Conservation (phyloP, 106 monocot species). For the Dendrobium officinale region DNA sequence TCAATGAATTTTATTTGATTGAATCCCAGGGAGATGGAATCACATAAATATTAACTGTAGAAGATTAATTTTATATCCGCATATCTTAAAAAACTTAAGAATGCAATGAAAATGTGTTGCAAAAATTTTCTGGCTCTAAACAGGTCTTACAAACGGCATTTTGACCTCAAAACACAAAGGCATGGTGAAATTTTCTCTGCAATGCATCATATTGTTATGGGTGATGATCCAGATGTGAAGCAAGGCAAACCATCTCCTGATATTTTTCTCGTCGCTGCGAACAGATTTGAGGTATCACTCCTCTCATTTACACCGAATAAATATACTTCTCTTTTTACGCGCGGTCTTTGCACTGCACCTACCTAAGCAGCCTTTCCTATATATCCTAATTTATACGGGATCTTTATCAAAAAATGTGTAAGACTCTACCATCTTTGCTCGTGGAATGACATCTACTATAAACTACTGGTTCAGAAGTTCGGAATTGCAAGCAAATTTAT, state of each 20-base stretch:
- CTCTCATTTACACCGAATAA: background rate
- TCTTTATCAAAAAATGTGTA: background rate
- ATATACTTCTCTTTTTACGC: background rate
- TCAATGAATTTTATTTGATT: background rate
- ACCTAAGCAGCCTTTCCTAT: background rate
- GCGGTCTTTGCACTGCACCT: background rate
- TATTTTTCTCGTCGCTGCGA: constrained; percentile 71
- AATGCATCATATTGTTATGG: constrained; percentile 93
- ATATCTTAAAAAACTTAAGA: background rate
- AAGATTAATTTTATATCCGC: background rate
- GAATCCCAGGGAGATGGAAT: background rate
- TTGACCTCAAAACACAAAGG: constrained; percentile 72
- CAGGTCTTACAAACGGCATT: constrained; percentile 59
- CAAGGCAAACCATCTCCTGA: constrained; percentile 91
- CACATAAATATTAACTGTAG: background rate
- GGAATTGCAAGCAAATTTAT: background rate
- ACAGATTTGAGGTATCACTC: constrained; percentile 66
- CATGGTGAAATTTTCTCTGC: constrained; percentile 58
- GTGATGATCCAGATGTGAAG: constrained; percentile 86
- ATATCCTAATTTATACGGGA: background rate
- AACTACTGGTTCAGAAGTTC: background rate
- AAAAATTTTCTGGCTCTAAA: background rate
- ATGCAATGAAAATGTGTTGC: background rate
- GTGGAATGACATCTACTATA: background rate
- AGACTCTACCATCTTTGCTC: background rate